These are phyloP conservation scores for Arthrobotrys sinensis DNA, from an alignment of 2,329 filamentous ascomycete species.

Conservation along the genomic window DNA sequence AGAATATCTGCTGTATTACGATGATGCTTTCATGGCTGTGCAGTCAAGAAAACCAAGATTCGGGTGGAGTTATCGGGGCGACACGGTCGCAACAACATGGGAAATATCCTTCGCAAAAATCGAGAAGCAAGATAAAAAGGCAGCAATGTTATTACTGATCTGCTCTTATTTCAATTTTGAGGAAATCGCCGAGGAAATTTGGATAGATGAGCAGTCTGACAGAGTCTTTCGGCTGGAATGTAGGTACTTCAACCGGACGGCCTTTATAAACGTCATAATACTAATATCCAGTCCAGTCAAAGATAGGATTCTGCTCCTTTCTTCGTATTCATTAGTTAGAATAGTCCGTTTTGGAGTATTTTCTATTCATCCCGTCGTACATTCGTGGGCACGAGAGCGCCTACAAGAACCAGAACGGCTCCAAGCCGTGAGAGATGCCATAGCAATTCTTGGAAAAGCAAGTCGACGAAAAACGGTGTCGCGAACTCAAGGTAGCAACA, in stretches of 20 bases:
- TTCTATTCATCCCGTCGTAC: conserved; percentile 59
- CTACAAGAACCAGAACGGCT: background rate
- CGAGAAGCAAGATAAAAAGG: conserved; percentile 34
- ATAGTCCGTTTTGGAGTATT: conserved; percentile 14
- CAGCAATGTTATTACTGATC: conserved; percentile 55
- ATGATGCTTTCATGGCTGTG: conserved; percentile 41
- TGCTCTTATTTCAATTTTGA: conserved; percentile 40
- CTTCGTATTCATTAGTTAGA: conserved; percentile 29
- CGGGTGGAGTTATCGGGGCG: conserved; percentile 8
- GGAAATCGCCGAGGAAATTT: conserved; percentile 59
- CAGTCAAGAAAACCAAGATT: conserved; percentile 7
- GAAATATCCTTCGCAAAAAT: conserved; percentile 55
- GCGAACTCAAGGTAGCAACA: conserved; percentile 1
- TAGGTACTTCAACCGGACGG: too few species aligned
- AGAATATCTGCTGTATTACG: conserved; percentile 23
- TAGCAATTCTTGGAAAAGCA: conserved; percentile 10
- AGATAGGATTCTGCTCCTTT: conserved; percentile 17
- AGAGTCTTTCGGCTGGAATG: too few species aligned
- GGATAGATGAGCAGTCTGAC: conserved; percentile 12
- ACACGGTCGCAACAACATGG: conserved; percentile 54
- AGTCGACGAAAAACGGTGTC: background rate
- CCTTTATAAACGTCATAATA: background rate
- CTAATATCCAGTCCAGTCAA: conserved; percentile 11
- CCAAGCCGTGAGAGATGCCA: background rate
- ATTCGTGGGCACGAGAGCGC: conserved; percentile 60